These are phyloP conservation scores for Scleromitrula shiraiana DNA, from an alignment of 2,329 filamentous ascomycete genomes.

Conservation along the genomic window DNA sequence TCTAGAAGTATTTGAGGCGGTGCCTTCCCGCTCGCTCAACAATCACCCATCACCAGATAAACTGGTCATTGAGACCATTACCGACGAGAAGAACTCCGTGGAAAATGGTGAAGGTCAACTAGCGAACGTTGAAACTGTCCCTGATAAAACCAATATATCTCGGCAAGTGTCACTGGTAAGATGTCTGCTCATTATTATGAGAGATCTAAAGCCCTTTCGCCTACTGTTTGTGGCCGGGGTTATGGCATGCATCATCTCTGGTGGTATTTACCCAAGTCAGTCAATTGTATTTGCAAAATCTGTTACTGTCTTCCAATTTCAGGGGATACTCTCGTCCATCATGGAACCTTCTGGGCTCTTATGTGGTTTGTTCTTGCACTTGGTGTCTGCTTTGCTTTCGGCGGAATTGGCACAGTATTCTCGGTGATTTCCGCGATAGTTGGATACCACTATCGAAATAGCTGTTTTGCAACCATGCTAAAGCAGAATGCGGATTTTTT, in stretches of 20 bases:
- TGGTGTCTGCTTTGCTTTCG: constrained; percentile 32
- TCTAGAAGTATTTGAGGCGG: too few species aligned
- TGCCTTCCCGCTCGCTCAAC: too few species aligned
- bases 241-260: background rate
- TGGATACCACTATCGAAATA: background rate
- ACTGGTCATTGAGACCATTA: too few species aligned
- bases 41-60: too few species aligned
- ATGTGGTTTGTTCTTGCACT: constrained; percentile 7
- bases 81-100: too few species aligned
- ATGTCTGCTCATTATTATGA: background rate
- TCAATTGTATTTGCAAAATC: background rate
- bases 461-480: background rate
- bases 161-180: background rate
- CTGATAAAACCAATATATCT: too few species aligned
- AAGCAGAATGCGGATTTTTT: background rate
- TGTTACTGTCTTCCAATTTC: background rate
- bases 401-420: constrained; percentile 20
- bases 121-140: too few species aligned
- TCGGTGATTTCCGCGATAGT: background rate
- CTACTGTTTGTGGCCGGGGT: background rate
- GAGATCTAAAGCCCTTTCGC: background rate
- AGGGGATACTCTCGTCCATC: constrained; percentile 28
- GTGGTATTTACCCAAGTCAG: constrained; percentile 1
- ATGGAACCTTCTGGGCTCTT: constrained; percentile 18
- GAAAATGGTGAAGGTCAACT: too few species aligned